Conservation (phyloP, 306 rosid species). For the Castanopsis chinensis region DNA sequence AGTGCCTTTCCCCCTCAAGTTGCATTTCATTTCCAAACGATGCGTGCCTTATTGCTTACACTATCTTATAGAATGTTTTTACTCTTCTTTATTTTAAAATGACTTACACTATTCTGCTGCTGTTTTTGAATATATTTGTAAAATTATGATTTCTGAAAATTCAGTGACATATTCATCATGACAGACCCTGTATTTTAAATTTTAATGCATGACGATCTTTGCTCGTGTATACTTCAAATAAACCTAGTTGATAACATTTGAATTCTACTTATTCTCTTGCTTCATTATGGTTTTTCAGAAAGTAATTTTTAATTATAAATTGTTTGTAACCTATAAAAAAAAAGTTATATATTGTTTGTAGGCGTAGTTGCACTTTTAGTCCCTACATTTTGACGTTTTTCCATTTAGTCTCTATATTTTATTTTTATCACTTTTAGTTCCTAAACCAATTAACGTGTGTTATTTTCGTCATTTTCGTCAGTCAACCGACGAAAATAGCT, state of each 20-base stretch:
- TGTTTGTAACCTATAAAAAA: neutral
- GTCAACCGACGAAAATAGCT: too few species aligned
- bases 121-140: neutral
- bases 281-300: neutral
- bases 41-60: neutral
- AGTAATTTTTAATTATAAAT: neutral
- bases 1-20: neutral
- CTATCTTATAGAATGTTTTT: neutral
- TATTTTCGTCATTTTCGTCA: too few species aligned
- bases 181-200: neutral
- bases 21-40: neutral
- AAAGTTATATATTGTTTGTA: neutral
- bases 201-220: neutral
- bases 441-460: too few species aligned
- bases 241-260: too few species aligned
- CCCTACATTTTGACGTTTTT: too few species aligned
- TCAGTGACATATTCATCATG: neutral
- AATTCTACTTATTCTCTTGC: neutral
- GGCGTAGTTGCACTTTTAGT: too few species aligned
- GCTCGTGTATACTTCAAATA: neutral
- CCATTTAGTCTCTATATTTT: too few species aligned
- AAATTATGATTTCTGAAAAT: neutral
- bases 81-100: neutral
- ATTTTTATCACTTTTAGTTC: too few species aligned
- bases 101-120: neutral